Base-by-base conservation (phyloP, 2,329 filamentous ascomycete genomes). In the Fusarium sp. region DNA sequence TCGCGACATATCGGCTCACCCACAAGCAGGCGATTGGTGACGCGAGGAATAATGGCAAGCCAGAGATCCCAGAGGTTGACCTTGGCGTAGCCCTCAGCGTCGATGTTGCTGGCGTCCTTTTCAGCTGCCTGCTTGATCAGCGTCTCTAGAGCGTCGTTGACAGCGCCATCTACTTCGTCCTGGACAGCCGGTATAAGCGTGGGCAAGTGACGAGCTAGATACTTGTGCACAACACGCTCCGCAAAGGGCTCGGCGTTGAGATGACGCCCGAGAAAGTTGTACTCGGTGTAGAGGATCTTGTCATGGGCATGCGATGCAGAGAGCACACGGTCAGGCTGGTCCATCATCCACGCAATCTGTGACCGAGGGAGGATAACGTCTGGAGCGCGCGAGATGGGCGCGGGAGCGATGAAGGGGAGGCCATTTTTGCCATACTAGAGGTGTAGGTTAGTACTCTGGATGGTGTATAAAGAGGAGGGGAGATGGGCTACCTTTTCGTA, bases 11-110 rank as follows among this genome's bases (percentile, higher is more conserved):
- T 46, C 7, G 67, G 69, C 1, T 65, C 56, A 12, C 80, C 80
- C 8, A 80, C 76, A 6, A 82, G 71, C 48, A 82, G 63, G 13
- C 76, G 73, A 66, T 80, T 81, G 1, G 80, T 82, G 5, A 81
- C 73, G 4, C 70, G 71, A 11, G 80, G 78, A 31, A 81, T 75
- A 13, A 83, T 73, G 4, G 64, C 69, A 29, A 81, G 68, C 74
- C 78, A 80, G 1, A 77, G 69, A 5, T 80, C 74, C 80, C 80
- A 83, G 1, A 83, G 70, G 34, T 78, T 81, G 5, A 82, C 26
- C 1, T 68, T 71, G 28, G 70, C 74, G 75, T 76, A 83, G 12
- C 74, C 67, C 6, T 73, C 64, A 1, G 68, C 70, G 26, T 78
- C 74, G 3, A 64, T 39, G 1, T 62, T 67, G 2, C 25, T 34